Evolutionary conservation across 2,329 filamentous ascomycete genomes (phyloP), one percentile per base, ranked within the genome.

Genomic region (Triangularia setosa): DNA sequence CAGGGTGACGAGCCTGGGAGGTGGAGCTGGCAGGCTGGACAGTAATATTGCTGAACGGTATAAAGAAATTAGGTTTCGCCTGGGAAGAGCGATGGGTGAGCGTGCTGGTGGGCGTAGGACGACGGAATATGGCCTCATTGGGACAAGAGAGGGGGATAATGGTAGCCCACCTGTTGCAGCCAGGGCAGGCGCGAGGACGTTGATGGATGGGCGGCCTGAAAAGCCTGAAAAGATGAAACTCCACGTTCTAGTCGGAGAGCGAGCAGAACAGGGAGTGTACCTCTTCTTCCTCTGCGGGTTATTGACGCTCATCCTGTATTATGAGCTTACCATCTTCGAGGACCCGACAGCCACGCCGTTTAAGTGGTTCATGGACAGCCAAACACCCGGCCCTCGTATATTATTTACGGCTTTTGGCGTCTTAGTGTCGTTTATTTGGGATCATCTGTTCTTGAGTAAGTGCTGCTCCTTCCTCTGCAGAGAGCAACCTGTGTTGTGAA

Each of bases 311-410:
- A 28, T 60, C 5, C 58, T 64, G 7, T 64, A 64, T 25, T 64
- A 61, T 21, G 57, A 64, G 28, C 55, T 44, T 25, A 61, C 58
- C 5, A 27, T 60, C 5, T 63, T 52, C 11, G 54, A 58, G 16
- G 61, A 63, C 27, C 61, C 61, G 21, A 7, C 48, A 5, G 27
- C 28, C 2, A 48, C 40, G 5, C 3, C 48, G 6, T 61, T 64
- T 28, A 57, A 64, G 48, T 35, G 8, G 8, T 64, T 64, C 21
- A 60, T 64, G 58, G 62, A 64, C 52, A 64, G 62, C 30, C 57
- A 64, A 28, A n/a, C 14, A 11, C 60, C 60, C 30, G 62, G 62
- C 3, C 57, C 60, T 2, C 18, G 21, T 5, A 14, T 60, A 25
- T 27, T 64, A 2, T 64, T 64, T 30, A 52, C 62, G 2, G 44